Conservation (phyloP, 257 asterid species). For the Misopates orontium region DNA sequence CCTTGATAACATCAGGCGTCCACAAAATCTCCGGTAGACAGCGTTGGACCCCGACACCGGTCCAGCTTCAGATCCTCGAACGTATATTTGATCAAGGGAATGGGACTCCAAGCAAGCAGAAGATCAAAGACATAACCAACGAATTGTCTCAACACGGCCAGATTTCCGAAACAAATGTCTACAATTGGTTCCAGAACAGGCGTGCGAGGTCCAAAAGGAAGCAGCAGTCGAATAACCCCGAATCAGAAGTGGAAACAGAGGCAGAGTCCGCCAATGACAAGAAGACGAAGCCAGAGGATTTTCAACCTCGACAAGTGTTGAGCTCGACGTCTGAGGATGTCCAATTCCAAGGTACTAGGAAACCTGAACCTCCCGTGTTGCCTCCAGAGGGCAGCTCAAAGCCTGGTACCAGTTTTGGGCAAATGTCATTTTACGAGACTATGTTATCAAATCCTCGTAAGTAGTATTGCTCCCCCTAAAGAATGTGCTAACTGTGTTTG, state of each 20-base stretch:
- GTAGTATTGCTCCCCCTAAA: slow-evolving; percentile 23
- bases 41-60: slow-evolving; percentile 94
- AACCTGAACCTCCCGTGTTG: slow-evolving; percentile 68
- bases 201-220: slow-evolving; percentile 97
- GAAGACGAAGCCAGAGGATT: slow-evolving; percentile 78
- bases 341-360: slow-evolving; percentile 58
- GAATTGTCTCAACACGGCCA: slow-evolving; percentile 95
- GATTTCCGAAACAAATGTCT: slow-evolving; percentile 94
- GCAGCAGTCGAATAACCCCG: slow-evolving; percentile 68
- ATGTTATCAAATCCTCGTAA: slow-evolving; percentile 60
- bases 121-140: slow-evolving; percentile 86
- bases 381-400: slow-evolving; percentile 67
- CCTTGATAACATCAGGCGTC: slow-evolving; percentile 66
- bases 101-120: slow-evolving; percentile 96
- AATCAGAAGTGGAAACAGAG: slow-evolving; percentile 91
- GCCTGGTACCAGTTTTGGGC: slow-evolving; percentile 56
- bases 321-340: slow-evolving; percentile 57
- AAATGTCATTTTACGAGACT: slow-evolving; percentile 70
- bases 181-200: slow-evolving; percentile 98
- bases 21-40: slow-evolving; percentile 89
- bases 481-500: background rate
- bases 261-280: slow-evolving; percentile 89
- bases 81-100: slow-evolving; percentile 89
- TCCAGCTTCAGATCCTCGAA: slow-evolving; percentile 94
- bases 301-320: slow-evolving; percentile 49